Evolutionary conservation across 768 basidiomycete species (phyloP).

Genomic region (Lentinula lateritia): DNA sequence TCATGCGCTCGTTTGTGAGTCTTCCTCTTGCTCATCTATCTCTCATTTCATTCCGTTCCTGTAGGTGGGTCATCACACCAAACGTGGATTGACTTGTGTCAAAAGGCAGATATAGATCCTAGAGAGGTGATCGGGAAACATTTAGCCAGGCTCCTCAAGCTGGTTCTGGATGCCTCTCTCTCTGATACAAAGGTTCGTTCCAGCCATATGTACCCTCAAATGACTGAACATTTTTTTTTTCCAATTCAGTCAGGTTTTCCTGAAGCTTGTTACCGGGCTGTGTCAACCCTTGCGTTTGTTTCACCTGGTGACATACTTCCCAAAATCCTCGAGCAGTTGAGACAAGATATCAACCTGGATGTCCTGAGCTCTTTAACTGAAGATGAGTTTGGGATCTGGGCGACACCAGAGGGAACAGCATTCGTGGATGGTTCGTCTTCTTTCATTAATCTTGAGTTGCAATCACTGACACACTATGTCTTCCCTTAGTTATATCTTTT

Average conservation of each 20-base stretch:
- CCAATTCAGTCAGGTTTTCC: slow-evolving; percentile 37
- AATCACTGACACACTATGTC: not conserved
- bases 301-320: slow-evolving; percentile 66
- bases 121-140: slow-evolving; percentile 47
- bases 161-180: slow-evolving; percentile 42
- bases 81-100: slow-evolving; percentile 81
- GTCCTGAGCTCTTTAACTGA: slow-evolving; percentile 61
- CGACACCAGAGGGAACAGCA: slow-evolving; percentile 73
- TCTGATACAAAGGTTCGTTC: slow-evolving; percentile 39
- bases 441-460: not conserved
- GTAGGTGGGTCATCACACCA: slow-evolving; percentile 47
- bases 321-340: slow-evolving; percentile 61
- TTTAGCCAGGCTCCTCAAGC: slow-evolving; percentile 42
- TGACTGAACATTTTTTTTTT: not conserved
- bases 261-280: slow-evolving; percentile 69
- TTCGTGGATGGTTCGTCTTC: slow-evolving; percentile 67
- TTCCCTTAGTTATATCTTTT: slow-evolving; percentile 50
- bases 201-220: not conserved
- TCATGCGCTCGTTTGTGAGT: slow-evolving; percentile 61
- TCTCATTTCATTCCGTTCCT: not conserved
- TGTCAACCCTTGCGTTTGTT: slow-evolving; percentile 77
- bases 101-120: slow-evolving; percentile 65
- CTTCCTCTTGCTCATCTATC: not conserved
- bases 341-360: slow-evolving; percentile 54
- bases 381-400: slow-evolving; percentile 79